A percentile compares a stretch with the other conserved stretches of the same genome.
Evolutionary conservation across 441 rosid genomes (phyloP).

Genomic region (Gossypium lobatum): DNA sequence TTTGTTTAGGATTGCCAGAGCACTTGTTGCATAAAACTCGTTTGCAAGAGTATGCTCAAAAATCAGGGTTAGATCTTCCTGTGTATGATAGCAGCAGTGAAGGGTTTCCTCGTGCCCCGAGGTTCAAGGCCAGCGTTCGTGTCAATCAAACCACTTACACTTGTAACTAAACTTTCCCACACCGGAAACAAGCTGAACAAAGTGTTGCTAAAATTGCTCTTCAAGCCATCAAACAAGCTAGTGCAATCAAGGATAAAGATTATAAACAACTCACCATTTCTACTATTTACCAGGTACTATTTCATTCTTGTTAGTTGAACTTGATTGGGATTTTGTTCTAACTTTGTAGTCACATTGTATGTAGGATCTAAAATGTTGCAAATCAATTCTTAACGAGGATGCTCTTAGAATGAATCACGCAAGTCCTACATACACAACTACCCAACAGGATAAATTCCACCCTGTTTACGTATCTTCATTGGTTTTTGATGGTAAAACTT

Average conservation of each 20-base stretch:
- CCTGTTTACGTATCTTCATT: slow-evolving; percentile 19
- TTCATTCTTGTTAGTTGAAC: neutral
- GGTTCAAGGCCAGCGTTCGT: slow-evolving; percentile 16
- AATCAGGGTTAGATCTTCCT: slow-evolving; percentile 12
- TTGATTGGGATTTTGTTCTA: neutral
- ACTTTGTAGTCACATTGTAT: neutral
- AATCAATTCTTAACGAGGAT: slow-evolving; percentile 19
- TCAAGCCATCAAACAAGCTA: slow-evolving; percentile 4
- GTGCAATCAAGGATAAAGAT: neutral
- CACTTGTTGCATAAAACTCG: neutral
- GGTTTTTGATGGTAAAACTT: slow-evolving; percentile 18
- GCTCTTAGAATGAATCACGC: slow-evolving; percentile 3
- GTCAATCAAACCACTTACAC: slow-evolving; percentile 10
- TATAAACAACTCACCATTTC: neutral
- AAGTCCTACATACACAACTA: slow-evolving; percentile 16
- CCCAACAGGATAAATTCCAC: neutral
- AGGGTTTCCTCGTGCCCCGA: slow-evolving; percentile 23
- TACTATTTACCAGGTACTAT: neutral
- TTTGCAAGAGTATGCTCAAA: slow-evolving; percentile 1
- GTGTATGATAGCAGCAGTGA: slow-evolving; percentile 18
- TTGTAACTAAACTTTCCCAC: neutral
- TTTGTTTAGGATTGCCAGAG: neutral
- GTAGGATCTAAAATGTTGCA: slow-evolving; percentile 16
- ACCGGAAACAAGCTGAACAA: slow-evolving; percentile 23
- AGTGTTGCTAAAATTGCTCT: slow-evolving; percentile 19